phyloP scores from a whole-genome alignment of 805 yeast genomes.

The Ogataea minuta region DNA sequence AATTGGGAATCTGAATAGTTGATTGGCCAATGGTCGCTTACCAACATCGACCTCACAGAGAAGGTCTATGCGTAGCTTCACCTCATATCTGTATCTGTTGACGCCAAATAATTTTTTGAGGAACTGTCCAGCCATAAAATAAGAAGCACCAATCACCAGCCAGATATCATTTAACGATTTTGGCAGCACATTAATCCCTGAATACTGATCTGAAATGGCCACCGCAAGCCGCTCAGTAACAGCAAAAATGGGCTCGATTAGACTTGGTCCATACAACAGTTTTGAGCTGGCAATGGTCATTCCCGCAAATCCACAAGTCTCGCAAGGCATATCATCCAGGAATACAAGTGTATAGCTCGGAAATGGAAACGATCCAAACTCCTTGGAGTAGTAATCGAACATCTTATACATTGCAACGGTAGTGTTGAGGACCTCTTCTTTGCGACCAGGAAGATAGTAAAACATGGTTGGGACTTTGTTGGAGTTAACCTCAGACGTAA shows the following conservation, averaged over 20 bases:
- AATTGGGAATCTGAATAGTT: conserved; percentile 64
- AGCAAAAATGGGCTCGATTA: conserved; percentile 74
- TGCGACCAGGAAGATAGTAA: conserved; percentile 61
- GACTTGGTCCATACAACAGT: conserved; percentile 66
- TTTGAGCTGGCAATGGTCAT: conserved; percentile 58
- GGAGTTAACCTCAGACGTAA: conserved; percentile 22
- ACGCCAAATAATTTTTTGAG: conserved; percentile 70
- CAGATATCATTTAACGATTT: conserved; percentile 75
- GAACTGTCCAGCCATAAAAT: conserved; percentile 77
- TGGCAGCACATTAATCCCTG: conserved; percentile 89
- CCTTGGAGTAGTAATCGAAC: conserved; percentile 77
- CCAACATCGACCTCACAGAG: conserved; percentile 76
- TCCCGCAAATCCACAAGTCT: conserved; percentile 71
- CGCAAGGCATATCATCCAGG: conserved; percentile 52
- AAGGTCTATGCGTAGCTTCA: conserved; percentile 61
- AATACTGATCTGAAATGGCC: conserved; percentile 85
- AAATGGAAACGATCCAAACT: conserved; percentile 92
- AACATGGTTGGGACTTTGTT: conserved; percentile 53
- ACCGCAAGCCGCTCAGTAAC: conserved; percentile 67
- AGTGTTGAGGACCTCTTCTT: conserved; percentile 60
- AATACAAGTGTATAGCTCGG: conserved; percentile 77
- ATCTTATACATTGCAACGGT: conserved; percentile 76
- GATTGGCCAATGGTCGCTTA: conserved; percentile 76
- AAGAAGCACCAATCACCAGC: conserved; percentile 84
- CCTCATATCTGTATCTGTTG: conserved; percentile 73